phyloP scores from a whole-genome alignment of 306 rosid species.

The Benincasa hispida region DNA sequence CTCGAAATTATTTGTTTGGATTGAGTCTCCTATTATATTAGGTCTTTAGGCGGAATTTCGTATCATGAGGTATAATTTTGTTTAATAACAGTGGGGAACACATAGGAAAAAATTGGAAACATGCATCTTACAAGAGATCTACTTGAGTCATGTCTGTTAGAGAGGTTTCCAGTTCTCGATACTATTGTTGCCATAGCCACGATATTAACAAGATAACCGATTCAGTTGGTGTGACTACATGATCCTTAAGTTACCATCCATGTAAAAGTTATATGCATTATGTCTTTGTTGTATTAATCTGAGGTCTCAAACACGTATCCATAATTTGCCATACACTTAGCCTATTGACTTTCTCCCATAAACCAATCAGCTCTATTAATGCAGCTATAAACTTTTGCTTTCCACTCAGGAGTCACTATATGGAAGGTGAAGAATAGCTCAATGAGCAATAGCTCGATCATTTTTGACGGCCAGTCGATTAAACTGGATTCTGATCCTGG shows the following conservation, averaged over 20 bases:
- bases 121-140: not conserved
- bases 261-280: not conserved
- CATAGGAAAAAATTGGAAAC: not conserved
- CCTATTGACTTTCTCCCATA: not conserved
- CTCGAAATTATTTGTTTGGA: not conserved
- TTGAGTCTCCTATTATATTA: not conserved
- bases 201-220: not conserved
- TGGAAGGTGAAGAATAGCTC: conserved; percentile 75
- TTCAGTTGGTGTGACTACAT: not conserved
- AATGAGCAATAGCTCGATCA: conserved; percentile 33
- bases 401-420: conserved; percentile 41
- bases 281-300: not conserved
- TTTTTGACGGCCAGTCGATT: conserved; percentile 40
- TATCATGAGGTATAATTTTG: not conserved
- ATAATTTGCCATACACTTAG: not conserved
- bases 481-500: conserved; percentile 62
- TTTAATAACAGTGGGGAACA: too few relatives aligned
- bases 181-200: not conserved
- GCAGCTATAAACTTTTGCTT: not conserved
- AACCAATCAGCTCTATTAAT: conserved; percentile 16
- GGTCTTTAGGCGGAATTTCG: not conserved
- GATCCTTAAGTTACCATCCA: not conserved
- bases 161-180: not conserved
- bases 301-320: not conserved
- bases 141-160: not conserved